A percentile compares a stretch with the other conserved stretches of the same genome.
These are phyloP conservation scores for Backusella psychrophila DNA, from an alignment of 192 early-diverging fungal genomes.

Conservation along the genomic window DNA sequence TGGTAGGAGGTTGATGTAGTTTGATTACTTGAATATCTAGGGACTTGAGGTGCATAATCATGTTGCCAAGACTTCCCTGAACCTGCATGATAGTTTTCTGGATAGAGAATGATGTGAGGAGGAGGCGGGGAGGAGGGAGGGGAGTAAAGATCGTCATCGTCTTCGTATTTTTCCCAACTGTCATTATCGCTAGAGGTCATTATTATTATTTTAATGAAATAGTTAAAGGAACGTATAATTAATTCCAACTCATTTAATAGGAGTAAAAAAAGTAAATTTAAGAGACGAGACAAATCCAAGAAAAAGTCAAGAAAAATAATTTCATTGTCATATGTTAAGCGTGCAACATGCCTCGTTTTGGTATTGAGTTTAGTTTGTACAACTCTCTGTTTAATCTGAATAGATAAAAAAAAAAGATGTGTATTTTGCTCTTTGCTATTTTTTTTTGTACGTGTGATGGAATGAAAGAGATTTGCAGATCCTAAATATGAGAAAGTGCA, in stretches of 20 bases:
- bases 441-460: not conserved
- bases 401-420: not conserved
- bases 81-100: slow-evolving; percentile 4
- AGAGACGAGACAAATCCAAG: not conserved
- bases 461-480: not conserved
- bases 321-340: slow-evolving; percentile 1
- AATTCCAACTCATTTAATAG: not conserved
- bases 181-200: not conserved
- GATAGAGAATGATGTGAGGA: slow-evolving; percentile 5
- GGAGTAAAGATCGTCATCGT: slow-evolving; percentile 3
- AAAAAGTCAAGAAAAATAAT: not conserved
- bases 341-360: not conserved
- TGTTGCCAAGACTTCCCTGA: slow-evolving; percentile 8
- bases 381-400: not conserved
- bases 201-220: not conserved
- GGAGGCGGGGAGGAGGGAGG: not conserved
- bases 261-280: not conserved
- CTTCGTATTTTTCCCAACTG: not conserved
- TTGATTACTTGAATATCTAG: not conserved
- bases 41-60: slow-evolving; percentile 3
- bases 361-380: not conserved
- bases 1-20: not conserved
- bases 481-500: not conserved
- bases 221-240: slow-evolving; percentile 5
- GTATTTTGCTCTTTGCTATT: not conserved